Percentiles rank a stretch among this genome's conserved stretches.
These are phyloP conservation scores for Zygoascus sp. DNA, from an alignment of 1,139 yeast genomes.

Conservation along the genomic window DNA sequence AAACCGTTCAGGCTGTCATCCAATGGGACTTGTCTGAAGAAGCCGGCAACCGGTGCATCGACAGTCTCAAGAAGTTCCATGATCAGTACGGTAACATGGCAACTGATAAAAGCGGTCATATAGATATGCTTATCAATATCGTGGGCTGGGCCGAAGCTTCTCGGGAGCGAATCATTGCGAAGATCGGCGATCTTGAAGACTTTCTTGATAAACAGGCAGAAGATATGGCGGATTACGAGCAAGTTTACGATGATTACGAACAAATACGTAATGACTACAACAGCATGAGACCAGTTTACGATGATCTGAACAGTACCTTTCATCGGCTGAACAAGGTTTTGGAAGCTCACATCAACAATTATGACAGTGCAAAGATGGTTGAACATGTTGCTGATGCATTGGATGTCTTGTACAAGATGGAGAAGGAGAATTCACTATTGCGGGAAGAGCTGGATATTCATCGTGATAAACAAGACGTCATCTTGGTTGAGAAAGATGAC, in stretches of 20 bases:
- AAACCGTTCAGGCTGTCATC: slow-evolving; percentile 1
- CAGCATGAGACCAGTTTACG: slow-evolving; percentile 2
- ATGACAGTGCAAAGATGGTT: slow-evolving; percentile 3
- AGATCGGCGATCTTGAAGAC: background rate
- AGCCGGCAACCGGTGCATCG: background rate
- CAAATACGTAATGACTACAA: background rate
- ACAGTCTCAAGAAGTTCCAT: slow-evolving; percentile 2
- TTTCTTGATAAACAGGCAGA: slow-evolving; percentile 3
- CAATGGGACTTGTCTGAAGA: slow-evolving; percentile 10
- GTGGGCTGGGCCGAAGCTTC: slow-evolving; percentile 6
- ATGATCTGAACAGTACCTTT: slow-evolving; percentile 1
- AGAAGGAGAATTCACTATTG: slow-evolving; percentile 1
- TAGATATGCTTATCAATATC: slow-evolving; percentile 6
- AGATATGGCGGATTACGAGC: slow-evolving; percentile 2
- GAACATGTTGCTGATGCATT: slow-evolving; percentile 8
- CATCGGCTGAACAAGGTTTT: slow-evolving; percentile 1
- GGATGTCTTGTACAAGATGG: background rate
- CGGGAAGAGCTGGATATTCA: background rate
- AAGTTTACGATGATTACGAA: background rate
- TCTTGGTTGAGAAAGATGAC: background rate
- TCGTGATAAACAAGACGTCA: background rate
- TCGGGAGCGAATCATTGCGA: slow-evolving; percentile 4
- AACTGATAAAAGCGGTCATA: slow-evolving; percentile 4
- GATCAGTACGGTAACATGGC: slow-evolving; percentile 1
- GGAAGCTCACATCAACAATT: background rate